Base-by-base conservation (phyloP, 352 stramenopile genomes). In the Phytophthora lateralis region DNA sequence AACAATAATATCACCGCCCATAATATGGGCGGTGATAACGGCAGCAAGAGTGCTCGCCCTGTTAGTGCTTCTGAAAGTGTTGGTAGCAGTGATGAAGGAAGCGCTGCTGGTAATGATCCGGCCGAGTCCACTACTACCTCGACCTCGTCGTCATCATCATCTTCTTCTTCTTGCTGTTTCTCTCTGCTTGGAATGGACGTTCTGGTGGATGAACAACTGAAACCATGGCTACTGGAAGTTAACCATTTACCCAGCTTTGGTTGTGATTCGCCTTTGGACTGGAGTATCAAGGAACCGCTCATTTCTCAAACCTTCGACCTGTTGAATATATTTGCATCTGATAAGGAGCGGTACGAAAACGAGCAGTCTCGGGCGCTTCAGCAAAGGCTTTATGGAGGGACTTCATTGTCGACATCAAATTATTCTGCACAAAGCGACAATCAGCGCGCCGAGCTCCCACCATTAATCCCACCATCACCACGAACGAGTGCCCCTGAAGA, bases 101-200 rank as follows among this genome's bases (percentile, higher is more conserved):
- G 34, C 15, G 52, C 34, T 49, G 42, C 37, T 37, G 49, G 18
- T 38, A 53, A 57, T 18, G 37, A 44, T 44, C 37, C 24, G 7
- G 55, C 15, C 14, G 39, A 55, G 42, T 32, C 27, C 5, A 7
- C n/a, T 26, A 43, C 55, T 11, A 29, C 65, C 42, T 42, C 30
- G 18, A 56, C 6, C 35, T 30, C 59, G 26, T 69, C 65, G 8
- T 32, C 42, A 12, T 30, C 59, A 11, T 20, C 71, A 4, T 89
- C 78, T 9, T 91, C 59, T n/a, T 24, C 71, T 5, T 89, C 78
- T 8, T 91, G 78, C 8, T 90, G 72, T 51, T 92, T 99, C 71
- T 92, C 98, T 38, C 82, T 99, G 2, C 76, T 99, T 5, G 97
- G 97, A 4, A 96, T 98, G 78, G 97, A 99, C 64, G 92, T 99